Evolutionary conservation across 1,139 yeast genomes (phyloP).

Genomic region (Sugiyamaella japonica): DNA sequence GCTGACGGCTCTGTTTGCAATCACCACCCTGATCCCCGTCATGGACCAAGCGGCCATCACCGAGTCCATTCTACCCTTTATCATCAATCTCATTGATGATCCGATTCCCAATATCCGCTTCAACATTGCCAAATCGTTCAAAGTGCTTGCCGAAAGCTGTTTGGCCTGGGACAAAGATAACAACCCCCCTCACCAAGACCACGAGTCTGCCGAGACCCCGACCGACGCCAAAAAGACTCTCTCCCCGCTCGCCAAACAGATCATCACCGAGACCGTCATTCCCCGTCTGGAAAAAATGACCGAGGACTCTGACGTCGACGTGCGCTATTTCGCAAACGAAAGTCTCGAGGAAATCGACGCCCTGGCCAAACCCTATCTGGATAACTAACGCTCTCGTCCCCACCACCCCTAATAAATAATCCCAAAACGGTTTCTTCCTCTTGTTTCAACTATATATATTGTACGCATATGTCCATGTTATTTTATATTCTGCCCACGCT

Average conservation of each 20-base stretch:
- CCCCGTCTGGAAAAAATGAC: slow-evolving; percentile 65
- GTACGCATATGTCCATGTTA: slow-evolving; percentile 10
- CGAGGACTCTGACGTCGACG: slow-evolving; percentile 83
- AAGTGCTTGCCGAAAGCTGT: slow-evolving; percentile 57
- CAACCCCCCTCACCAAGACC: too few species aligned
- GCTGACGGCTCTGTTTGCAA: slow-evolving; percentile 85
- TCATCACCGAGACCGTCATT: slow-evolving; percentile 57
- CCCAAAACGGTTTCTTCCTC: neutral
- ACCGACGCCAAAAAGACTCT: slow-evolving; percentile 22
- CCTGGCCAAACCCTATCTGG: slow-evolving; percentile 18
- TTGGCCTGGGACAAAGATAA: slow-evolving; percentile 35
- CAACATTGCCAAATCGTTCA: slow-evolving; percentile 86
- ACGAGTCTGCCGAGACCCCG: too few species aligned
- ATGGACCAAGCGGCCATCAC: slow-evolving; percentile 56
- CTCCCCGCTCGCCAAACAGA: slow-evolving; percentile 35
- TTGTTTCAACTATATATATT: slow-evolving; percentile 5
- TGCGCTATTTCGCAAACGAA: slow-evolving; percentile 76
- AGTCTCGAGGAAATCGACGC: slow-evolving; percentile 41
- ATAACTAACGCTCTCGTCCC: neutral
- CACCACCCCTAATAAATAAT: slow-evolving; percentile 3
- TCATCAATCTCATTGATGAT: slow-evolving; percentile 69
- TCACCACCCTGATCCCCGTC: slow-evolving; percentile 67
- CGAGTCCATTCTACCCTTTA: slow-evolving; percentile 73
- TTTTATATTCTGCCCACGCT: neutral
- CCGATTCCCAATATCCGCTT: slow-evolving; percentile 93